Conservation (phyloP, 192 early-diverging fungal species). For the Gaertneriomyces semiglobifer region DNA sequence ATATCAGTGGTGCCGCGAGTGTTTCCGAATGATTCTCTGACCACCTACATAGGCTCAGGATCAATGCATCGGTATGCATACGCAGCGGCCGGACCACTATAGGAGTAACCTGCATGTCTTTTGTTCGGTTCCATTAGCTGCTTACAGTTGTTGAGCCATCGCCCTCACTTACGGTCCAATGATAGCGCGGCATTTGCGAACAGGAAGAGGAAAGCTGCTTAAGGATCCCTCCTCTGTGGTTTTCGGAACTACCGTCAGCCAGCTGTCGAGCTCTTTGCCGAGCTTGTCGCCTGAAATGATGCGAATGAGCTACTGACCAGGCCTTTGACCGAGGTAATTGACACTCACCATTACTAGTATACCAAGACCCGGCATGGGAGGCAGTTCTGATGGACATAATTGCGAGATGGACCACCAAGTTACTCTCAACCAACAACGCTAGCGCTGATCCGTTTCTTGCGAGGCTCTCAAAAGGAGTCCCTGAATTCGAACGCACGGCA, state of each 20-base stretch:
- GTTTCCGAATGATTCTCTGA: not conserved
- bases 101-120: constrained; percentile 90
- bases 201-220: constrained; percentile 35
- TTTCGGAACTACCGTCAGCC: constrained; percentile 47
- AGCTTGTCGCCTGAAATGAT: constrained; percentile 33
- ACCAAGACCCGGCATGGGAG: constrained; percentile 54
- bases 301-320: not conserved
- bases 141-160: not conserved
- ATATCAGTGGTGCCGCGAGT: not conserved
- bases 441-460: too few relatives aligned
- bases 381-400: constrained; percentile 23
- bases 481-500: too few relatives aligned
- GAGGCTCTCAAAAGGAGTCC: too few relatives aligned
- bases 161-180: constrained; percentile 67
- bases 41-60: constrained; percentile 49
- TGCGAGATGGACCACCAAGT: too few relatives aligned
- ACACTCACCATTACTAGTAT: constrained; percentile 19
- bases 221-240: not conserved
- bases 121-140: not conserved
- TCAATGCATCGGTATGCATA: constrained; percentile 80
- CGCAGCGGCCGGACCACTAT: constrained; percentile 86
- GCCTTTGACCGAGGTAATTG: not conserved
- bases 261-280: constrained; percentile 47
- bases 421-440: too few relatives aligned
- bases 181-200: constrained; percentile 55